These are phyloP conservation scores for Colletotrichum nymphaeae DNA, from an alignment of 2,329 filamentous ascomycete genomes.

Conservation along the genomic window DNA sequence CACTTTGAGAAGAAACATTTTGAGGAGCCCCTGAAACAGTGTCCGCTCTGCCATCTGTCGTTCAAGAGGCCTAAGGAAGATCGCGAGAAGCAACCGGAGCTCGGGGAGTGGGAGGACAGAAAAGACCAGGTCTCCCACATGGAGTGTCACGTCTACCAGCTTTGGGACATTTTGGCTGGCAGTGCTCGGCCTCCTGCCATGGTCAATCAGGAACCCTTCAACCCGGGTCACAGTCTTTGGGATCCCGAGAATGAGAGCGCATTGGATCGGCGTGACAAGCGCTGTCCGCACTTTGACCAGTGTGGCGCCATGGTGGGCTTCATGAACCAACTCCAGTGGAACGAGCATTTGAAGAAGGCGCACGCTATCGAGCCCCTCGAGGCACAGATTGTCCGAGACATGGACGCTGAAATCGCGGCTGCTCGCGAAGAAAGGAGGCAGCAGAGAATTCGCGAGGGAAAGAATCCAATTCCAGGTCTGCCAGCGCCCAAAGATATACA, in stretches of 20 bases:
- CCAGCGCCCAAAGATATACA: not conserved
- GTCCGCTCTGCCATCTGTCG: conserved; percentile 32
- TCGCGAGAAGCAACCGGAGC: not conserved
- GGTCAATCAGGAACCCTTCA: conserved; percentile 23
- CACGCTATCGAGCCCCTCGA: conserved; percentile 29
- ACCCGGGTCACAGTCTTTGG: conserved; percentile 31
- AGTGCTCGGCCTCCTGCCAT: not conserved
- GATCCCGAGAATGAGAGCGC: conserved; percentile 25
- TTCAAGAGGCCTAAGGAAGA: conserved; percentile 23
- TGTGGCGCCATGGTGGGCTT: conserved; percentile 37
- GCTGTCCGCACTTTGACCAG: conserved; percentile 34
- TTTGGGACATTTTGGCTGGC: conserved; percentile 28
- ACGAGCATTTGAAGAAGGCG: conserved; percentile 25
- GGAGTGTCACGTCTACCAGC: conserved; percentile 36
- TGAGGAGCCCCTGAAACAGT: conserved; percentile 17
- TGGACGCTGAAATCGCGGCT: not conserved
- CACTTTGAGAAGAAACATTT: conserved; percentile 34
- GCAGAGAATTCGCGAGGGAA: conserved; percentile 21
- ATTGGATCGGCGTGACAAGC: conserved; percentile 35
- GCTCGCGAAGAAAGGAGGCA: not conserved
- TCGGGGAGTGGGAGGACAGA: conserved; percentile 4
- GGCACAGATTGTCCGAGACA: not conserved
- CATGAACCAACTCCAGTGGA: conserved; percentile 36
- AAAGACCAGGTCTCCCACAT: conserved; percentile 31
- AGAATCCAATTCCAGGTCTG: conserved; percentile 11